Base-by-base conservation (phyloP, 2,329 filamentous ascomycete species). In the Penicillium sp. region DNA sequence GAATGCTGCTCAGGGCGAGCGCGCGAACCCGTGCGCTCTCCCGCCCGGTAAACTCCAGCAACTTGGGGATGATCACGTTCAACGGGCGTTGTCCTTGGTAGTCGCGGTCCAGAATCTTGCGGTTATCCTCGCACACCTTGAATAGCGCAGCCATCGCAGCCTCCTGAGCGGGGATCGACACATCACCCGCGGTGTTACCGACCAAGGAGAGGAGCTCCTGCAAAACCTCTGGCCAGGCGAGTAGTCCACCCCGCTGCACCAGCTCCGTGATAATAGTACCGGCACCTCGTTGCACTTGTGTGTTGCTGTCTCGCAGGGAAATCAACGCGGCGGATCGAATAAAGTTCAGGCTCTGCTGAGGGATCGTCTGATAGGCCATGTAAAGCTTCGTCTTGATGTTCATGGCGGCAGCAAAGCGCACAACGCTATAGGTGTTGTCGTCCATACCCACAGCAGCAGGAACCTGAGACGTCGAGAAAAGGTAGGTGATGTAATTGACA, bases 111-210 rank as follows among this genome's bases (percentile, higher is more conserved):
- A 99, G 81, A 57, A 91, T 82, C 71, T 90, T 91, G 69, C 86
- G 88, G 78, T 96, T 97, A 77, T 99, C 95, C 76, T 99, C 95
- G 76, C 95, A 99, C 60, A 99, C 93, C 81, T 98, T 98, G 73
- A 89, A 81, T 75, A 99, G 82, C 48, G 95, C 93, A 49, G 90
- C 87, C 90, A 98, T 96, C 65, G 91, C 93, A 59, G 93, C 93
- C 74, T 99, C 93, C 71, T 97, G 92, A 13, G 89, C 87, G 69
- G 90, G 84, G 44, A 83, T 78, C 7, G 90, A 80, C 22, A 87
- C 80, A 61, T 88, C 86, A 42, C 90, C 88, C 46, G 79, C 81
- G 55, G 86, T 78, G 74, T 96, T 96, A 63, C 85, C 84, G 60
- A 96, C 85, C 74, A 96, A 82, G 54, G 86, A 82, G 63, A 98